phyloP scores from a whole-genome alignment of 805 yeast species.

The Candida pseudofarinosa region DNA sequence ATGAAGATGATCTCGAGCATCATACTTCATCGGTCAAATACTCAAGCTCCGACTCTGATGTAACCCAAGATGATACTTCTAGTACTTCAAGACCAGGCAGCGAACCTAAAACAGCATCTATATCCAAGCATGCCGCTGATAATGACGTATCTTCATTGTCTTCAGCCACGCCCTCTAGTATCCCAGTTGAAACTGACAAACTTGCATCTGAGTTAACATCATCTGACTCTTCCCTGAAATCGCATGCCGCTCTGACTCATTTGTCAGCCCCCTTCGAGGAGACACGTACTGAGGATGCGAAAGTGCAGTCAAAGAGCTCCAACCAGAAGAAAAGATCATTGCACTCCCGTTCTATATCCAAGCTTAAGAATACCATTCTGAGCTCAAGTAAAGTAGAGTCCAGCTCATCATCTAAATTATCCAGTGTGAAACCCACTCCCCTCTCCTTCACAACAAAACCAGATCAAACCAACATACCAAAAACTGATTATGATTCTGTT shows the following conservation, averaged over 20 bases:
- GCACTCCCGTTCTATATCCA: not conserved
- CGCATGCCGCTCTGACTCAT: not conserved
- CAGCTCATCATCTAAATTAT: not conserved
- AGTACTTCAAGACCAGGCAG: not conserved
- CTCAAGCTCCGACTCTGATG: not conserved
- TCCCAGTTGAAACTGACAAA: not conserved
- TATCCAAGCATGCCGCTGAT: not conserved
- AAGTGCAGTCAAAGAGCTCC: not conserved
- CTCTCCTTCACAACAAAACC: not conserved
- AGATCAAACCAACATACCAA: not conserved
- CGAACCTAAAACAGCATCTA: not conserved
- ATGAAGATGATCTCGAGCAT: not conserved
- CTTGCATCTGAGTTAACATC: not conserved
- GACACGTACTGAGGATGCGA: not conserved
- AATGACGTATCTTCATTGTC: not conserved
- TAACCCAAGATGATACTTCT: not conserved
- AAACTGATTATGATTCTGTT: not conserved
- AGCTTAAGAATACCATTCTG: not conserved
- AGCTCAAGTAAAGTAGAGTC: not conserved
- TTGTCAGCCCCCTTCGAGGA: not conserved
- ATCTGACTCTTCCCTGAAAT: not conserved
- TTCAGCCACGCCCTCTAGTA: not conserved
- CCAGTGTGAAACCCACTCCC: not conserved
- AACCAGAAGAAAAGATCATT: not conserved
- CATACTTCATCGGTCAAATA: not conserved